Evolutionary conservation across 176 grass and related monocot genomes (phyloP).

Genomic region (Hordeum marinum): DNA sequence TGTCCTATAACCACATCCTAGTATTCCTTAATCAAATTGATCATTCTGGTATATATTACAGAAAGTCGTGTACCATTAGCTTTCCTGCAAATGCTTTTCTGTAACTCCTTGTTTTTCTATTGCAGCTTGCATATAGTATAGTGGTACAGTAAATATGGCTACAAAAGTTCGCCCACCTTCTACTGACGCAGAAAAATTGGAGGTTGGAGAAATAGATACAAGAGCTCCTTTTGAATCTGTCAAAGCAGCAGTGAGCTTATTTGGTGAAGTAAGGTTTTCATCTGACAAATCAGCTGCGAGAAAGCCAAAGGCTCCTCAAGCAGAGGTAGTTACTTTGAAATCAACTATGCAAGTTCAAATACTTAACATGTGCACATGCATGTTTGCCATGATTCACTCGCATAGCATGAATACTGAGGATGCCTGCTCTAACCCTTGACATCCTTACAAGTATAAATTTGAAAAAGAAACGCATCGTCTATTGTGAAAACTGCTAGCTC

Average conservation of each 20-base stretch:
- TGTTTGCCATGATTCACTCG: neutral
- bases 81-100: neutral
- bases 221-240: slow-evolving; percentile 96
- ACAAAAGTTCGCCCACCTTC: slow-evolving; percentile 49
- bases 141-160: slow-evolving; percentile 47
- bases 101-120: slow-evolving; percentile 13
- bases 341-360: neutral
- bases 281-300: slow-evolving; percentile 54
- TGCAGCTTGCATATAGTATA: slow-evolving; percentile 23
- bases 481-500: neutral
- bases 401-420: neutral
- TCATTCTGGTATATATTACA: neutral
- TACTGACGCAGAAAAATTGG: slow-evolving; percentile 50
- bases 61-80: neutral
- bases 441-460: neutral
- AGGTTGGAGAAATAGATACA: slow-evolving; percentile 90
- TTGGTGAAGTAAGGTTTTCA: slow-evolving; percentile 75
- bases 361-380: neutral
- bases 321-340: slow-evolving; percentile 47
- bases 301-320: slow-evolving; percentile 66
- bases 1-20: neutral
- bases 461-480: neutral
- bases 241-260: slow-evolving; percentile 96
- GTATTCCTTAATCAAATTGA: neutral
- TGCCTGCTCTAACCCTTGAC: neutral